Base-by-base conservation (phyloP, 2,329 filamentous ascomycete species). In the Trichocomaceae sp. region DNA sequence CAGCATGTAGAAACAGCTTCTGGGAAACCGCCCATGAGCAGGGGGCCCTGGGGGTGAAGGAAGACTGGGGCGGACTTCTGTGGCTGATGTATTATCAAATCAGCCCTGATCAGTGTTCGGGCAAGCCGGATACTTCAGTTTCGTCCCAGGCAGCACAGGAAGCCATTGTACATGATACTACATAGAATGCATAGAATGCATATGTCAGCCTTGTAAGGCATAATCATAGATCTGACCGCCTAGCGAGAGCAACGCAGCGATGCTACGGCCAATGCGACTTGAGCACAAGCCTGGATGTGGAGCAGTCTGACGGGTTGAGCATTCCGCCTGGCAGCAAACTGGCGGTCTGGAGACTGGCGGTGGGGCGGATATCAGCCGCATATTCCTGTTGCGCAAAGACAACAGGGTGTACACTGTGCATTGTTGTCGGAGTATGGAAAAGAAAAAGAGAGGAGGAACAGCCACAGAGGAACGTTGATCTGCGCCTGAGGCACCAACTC, bases 231-330 rank as follows among this genome's bases (percentile, higher is more conserved):
- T 41, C 42, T 52, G 50, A 52, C 42, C 31, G 44, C 50, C 37
- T 26, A 4, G 29, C 41, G 17, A 31, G 26, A 33, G 50, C 17
- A 33, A 35, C 26, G 42, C 29, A 37, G 50, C 46, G 42, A 47
- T n/a, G 31, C 29, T 47, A 15, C 20, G 45, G 44, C 42, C 50
- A 52, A 52, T 52, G 41, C 46, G 41, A 29, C 41, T 20, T 19
- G 15, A 9, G 15, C 59, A 62, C 59, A 55, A 55, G 57, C 47
- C 52, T 61, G 55, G 33, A 54, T 50, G 53, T 56, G 51, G 51
- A 53, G 51, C 33, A 35, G 42, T 20, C 33, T 42, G 35, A 22
- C 51, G 33, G 42, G 47, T 39, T 37, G 20, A 44, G 42, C 46
- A 31, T 49, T 52, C 54, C 52, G 50, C 54, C 54, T 49, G 49